Evolutionary conservation across 345 rosid species (phyloP).

Genomic region (Gossypium rotundifolium): DNA sequence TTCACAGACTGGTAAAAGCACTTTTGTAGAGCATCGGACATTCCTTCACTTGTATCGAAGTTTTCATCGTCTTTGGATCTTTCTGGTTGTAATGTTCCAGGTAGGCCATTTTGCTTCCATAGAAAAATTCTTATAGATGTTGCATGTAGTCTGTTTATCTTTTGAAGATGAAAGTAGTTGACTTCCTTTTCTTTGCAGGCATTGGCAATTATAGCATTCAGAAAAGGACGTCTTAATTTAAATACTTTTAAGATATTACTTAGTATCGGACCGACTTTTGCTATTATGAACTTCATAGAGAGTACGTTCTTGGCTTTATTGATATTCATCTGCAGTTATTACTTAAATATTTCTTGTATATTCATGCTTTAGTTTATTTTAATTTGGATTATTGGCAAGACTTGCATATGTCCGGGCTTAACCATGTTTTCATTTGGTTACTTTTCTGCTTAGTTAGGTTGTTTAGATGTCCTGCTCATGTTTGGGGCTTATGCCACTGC

Average conservation of each 20-base stretch:
- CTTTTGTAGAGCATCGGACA: constrained; percentile 96
- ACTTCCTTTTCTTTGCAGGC: constrained; percentile 38
- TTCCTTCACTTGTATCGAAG: constrained; percentile 94
- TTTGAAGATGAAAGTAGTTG: neutral
- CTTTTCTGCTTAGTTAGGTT: constrained; percentile 42
- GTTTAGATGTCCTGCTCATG: constrained; percentile 85
- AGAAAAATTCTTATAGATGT: neutral
- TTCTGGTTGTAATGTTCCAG: constrained; percentile 93
- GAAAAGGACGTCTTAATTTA: constrained; percentile 44
- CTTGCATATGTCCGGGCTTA: neutral
- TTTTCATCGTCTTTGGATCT: constrained; percentile 94
- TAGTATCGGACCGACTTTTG: constrained; percentile 82
- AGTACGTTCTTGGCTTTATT: constrained; percentile 37
- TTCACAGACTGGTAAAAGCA: constrained; percentile 84
- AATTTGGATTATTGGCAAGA: neutral
- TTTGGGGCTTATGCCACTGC: constrained; percentile 87
- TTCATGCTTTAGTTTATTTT: neutral
- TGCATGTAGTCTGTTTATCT: constrained; percentile 8
- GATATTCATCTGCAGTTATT: constrained; percentile 11
- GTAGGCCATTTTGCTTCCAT: constrained; percentile 29
- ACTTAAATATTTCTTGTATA: neutral
- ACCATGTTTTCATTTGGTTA: constrained; percentile 4
- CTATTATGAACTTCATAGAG: constrained; percentile 80
- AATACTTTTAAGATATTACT: constrained; percentile 71
- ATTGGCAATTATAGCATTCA: constrained; percentile 84